Percentiles rank a stretch among this genome's conserved stretches.
These are phyloP conservation scores for Carex scoparia DNA, from an alignment of 176 grass and related monocot species.

Conservation along the genomic window DNA sequence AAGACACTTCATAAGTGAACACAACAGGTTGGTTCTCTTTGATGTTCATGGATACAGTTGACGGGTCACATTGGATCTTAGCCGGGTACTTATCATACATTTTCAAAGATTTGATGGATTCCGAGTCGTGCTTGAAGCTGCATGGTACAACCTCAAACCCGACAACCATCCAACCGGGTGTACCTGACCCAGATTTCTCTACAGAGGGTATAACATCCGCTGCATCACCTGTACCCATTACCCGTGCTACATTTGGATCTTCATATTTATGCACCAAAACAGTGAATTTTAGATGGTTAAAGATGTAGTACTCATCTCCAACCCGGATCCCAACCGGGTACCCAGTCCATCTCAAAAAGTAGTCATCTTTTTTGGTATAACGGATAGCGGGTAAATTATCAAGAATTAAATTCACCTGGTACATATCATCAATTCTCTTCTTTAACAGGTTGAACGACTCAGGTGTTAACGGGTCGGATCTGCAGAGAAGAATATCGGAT, in stretches of 20 bases:
- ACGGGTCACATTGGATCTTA: constrained; percentile 38
- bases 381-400: constrained; percentile 43
- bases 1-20: constrained; percentile 45
- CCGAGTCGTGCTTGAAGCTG: constrained; percentile 29
- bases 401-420: constrained; percentile 41
- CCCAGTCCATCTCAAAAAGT: constrained; percentile 38
- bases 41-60: constrained; percentile 31
- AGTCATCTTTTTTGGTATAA: constrained; percentile 35
- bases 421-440: constrained; percentile 49
- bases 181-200: neutral
- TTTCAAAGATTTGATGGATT: constrained; percentile 27
- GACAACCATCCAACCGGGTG: constrained; percentile 36
- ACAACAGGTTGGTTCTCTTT: constrained; percentile 37
- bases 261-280: constrained; percentile 50
- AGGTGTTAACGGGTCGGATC: constrained; percentile 18
- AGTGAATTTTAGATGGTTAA: constrained; percentile 45
- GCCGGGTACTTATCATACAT: constrained; percentile 44
- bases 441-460: constrained; percentile 22
- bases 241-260: constrained; percentile 35
- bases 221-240: constrained; percentile 36
- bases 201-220: constrained; percentile 28
- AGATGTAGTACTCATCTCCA: constrained; percentile 24
- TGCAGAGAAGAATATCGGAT: constrained; percentile 34
- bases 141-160: constrained; percentile 49
- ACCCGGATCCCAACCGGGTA: constrained; percentile 28